These are phyloP conservation scores for Naganishia sp. DNA, from an alignment of 1,284 basidiomycete species.

Conservation along the genomic window DNA sequence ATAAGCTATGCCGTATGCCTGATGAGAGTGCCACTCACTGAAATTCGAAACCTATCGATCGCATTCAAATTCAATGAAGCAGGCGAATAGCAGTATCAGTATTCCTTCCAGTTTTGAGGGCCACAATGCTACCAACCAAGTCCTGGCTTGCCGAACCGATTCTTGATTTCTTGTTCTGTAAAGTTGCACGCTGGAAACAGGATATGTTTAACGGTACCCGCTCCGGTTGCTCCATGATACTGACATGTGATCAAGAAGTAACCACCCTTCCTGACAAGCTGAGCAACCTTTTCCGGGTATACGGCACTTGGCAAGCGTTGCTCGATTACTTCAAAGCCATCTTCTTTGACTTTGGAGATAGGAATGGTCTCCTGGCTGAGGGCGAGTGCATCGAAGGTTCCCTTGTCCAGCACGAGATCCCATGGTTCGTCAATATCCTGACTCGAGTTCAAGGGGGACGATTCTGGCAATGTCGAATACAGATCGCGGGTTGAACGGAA, in stretches of 20 bases:
- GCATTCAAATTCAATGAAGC: neutral
- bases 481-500: constrained; percentile 14
- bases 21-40: constrained; percentile 41
- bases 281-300: constrained; percentile 49
- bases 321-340: constrained; percentile 31
- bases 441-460: neutral
- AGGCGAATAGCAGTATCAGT: neutral
- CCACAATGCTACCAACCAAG: constrained; percentile 38
- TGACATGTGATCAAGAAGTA: constrained; percentile 54
- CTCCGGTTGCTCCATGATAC: neutral
- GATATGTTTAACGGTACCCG: neutral
- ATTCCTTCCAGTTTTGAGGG: neutral
- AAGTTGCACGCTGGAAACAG: constrained; percentile 48
- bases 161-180: constrained; percentile 52
- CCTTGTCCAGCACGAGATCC: constrained; percentile 55
- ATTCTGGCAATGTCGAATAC: constrained; percentile 10
- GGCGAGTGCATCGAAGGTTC: constrained; percentile 53
- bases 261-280: constrained; percentile 47
- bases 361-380: constrained; percentile 40
- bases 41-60: constrained; percentile 40
- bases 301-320: constrained; percentile 47
- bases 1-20: neutral
- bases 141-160: constrained; percentile 43
- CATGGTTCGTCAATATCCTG: constrained; percentile 41
- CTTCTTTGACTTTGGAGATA: constrained; percentile 29